Conservation (phyloP, 1,284 basidiomycete genomes). For the Takashimella tepidaria region DNA sequence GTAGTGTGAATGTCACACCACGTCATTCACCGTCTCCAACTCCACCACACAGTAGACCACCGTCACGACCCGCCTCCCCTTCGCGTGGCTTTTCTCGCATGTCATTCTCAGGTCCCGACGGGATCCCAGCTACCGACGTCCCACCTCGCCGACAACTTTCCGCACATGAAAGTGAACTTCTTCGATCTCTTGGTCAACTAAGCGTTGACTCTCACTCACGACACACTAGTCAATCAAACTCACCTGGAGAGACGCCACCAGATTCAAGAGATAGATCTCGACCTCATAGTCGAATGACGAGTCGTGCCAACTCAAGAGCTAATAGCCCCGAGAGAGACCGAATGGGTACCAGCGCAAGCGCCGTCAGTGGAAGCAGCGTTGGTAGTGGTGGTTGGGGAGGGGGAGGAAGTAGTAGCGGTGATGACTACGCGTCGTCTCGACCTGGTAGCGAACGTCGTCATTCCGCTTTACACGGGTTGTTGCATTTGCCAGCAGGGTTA, state of each 20-base stretch:
- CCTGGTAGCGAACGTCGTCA: background rate
- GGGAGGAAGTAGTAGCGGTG: slow-evolving; percentile 7
- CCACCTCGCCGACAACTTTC: slow-evolving; percentile 52
- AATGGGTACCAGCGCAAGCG: background rate
- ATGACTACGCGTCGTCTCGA: slow-evolving; percentile 11
- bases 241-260: slow-evolving; percentile 40
- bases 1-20: slow-evolving; percentile 21
- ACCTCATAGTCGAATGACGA: slow-evolving; percentile 43
- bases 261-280: slow-evolving; percentile 38
- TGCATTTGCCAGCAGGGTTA: slow-evolving; percentile 12
- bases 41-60: slow-evolving; percentile 39
- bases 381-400: too few relatives aligned
- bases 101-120: slow-evolving; percentile 12
- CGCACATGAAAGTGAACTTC: slow-evolving; percentile 72
- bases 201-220: slow-evolving; percentile 11
- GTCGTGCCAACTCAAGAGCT: slow-evolving; percentile 49
- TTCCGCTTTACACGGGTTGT: slow-evolving; percentile 11
- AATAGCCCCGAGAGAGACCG: slow-evolving; percentile 40
- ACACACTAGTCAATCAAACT: slow-evolving; percentile 25
- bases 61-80: slow-evolving; percentile 41
- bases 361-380: too few relatives aligned
- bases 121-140: slow-evolving; percentile 21
- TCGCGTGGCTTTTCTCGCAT: slow-evolving; percentile 10
- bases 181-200: slow-evolving; percentile 57
- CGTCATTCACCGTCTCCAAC: slow-evolving; percentile 26